Evolutionary conservation across 2,329 filamentous ascomycete genomes (phyloP).

Genomic region (Cryphonectria radicalis): DNA sequence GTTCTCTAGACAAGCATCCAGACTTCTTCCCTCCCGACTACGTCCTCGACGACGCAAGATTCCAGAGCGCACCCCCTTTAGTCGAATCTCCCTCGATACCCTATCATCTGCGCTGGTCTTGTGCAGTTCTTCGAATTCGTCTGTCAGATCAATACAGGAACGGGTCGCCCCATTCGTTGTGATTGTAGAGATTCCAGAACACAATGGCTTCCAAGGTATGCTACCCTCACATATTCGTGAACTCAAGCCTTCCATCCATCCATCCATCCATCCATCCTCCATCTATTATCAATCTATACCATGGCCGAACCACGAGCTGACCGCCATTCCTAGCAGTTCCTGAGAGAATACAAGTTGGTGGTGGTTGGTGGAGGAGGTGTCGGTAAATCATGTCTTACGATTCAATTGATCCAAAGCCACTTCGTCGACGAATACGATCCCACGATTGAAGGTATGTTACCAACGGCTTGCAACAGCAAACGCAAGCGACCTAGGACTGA

Average conservation of each 20-base stretch:
- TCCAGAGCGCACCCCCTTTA: constrained; percentile 11
- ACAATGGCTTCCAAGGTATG: constrained; percentile 48
- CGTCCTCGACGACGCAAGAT: neutral
- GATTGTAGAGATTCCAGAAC: constrained; percentile 26
- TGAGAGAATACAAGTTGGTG: constrained; percentile 93
- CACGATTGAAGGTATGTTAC: constrained; percentile 87
- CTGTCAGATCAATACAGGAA: constrained; percentile 23
- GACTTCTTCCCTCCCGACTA: constrained; percentile 7
- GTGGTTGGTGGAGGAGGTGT: constrained; percentile 98
- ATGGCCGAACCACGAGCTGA: constrained; percentile 13
- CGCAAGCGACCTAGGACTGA: constrained; percentile 27
- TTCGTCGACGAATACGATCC: constrained; percentile 99
- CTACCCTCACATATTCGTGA: constrained; percentile 20
- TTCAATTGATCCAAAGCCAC: constrained; percentile 93
- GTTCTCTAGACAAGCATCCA: constrained; percentile 19
- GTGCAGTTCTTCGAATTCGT: constrained; percentile 23
- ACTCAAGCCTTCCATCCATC: neutral
- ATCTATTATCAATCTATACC: constrained; percentile 30
- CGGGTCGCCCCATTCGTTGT: constrained; percentile 19
- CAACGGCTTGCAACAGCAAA: neutral
- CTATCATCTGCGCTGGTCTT: constrained; percentile 30
- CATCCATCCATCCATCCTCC: neutral
- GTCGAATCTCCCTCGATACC: constrained; percentile 15
- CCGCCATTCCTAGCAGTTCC: constrained; percentile 59
- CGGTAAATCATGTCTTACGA: constrained; percentile 98